Evolutionary conservation across 371 early-diverging fungal genomes (phyloP).

Genomic region (Mortierella sp.): DNA sequence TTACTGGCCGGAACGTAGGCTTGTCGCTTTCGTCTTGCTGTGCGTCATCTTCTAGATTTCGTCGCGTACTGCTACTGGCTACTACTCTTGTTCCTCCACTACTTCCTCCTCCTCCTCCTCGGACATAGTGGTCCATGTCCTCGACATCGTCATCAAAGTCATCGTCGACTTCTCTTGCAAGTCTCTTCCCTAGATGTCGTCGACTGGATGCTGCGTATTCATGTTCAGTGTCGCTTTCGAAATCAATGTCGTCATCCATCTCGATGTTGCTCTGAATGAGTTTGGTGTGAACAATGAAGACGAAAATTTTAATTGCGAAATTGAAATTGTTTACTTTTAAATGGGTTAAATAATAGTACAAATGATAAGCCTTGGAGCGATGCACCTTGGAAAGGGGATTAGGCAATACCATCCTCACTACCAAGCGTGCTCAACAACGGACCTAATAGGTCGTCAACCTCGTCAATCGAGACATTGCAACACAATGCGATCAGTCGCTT

Average conservation of each 20-base stretch:
- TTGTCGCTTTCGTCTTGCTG: conserved; percentile 18
- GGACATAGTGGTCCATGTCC: conserved; percentile 14
- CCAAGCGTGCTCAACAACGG: conserved; percentile 64
- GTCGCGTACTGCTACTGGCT: not conserved
- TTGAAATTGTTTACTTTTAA: not conserved
- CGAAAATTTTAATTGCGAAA: not conserved
- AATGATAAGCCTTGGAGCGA: not conserved
- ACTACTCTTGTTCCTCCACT: not conserved
- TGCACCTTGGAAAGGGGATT: not conserved
- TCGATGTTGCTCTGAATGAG: not conserved
- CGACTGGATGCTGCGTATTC: conserved; percentile 10
- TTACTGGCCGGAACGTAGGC: conserved; percentile 37
- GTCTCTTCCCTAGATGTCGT: conserved; percentile 13
- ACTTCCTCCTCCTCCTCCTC: conserved; percentile 6
- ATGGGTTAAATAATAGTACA: conserved; percentile 1
- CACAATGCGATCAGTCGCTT: conserved; percentile 82
- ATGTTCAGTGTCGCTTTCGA: conserved; percentile 27
- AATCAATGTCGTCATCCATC: conserved; percentile 31
- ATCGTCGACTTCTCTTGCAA: conserved; percentile 6
- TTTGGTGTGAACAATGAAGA: not conserved
- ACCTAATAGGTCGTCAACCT: conserved; percentile 76
- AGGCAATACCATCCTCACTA: conserved; percentile 22
- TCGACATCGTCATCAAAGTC: conserved; percentile 6
- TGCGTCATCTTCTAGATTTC: conserved; percentile 1
- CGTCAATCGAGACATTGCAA: conserved; percentile 75